These are phyloP conservation scores for Scedosporium aurantiacum DNA, from an alignment of 2,329 filamentous ascomycete species.

Conservation along the genomic window DNA sequence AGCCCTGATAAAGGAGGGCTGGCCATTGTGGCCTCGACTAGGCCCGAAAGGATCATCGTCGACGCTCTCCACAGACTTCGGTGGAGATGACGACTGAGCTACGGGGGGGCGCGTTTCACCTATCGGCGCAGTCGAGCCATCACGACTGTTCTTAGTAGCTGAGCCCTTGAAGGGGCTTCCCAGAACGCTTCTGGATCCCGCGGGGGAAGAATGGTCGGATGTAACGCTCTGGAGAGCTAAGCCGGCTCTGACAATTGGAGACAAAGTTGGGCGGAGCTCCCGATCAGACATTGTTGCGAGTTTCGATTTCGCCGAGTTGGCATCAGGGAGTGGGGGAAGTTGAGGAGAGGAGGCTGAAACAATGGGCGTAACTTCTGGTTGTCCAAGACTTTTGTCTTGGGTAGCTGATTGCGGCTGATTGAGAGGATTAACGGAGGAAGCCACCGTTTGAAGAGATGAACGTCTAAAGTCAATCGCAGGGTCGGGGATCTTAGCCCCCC, in stretches of 20 bases:
- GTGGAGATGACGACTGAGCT: neutral
- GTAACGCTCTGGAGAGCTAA: constrained; percentile 46
- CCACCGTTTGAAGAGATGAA: neutral
- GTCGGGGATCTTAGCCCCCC: neutral
- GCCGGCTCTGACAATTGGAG: constrained; percentile 47
- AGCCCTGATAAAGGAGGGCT: constrained; percentile 22
- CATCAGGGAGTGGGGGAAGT: neutral
- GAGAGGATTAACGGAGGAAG: neutral
- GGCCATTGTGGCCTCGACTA: constrained; percentile 16
- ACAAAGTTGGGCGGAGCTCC: constrained; percentile 32
- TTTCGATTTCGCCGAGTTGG: neutral
- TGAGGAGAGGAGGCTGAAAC: constrained; percentile 1
- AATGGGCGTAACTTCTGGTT: neutral
- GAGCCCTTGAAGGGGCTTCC: constrained; percentile 44
- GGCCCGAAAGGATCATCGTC: constrained; percentile 20
- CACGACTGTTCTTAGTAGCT: constrained; percentile 5
- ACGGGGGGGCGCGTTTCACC: neutral
- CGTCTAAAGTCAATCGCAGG: neutral
- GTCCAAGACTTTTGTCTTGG: neutral
- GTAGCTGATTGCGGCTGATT: neutral
- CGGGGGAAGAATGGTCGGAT: constrained; percentile 47
- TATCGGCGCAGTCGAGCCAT: neutral
- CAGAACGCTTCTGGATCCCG: constrained; percentile 36
- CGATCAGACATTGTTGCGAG: neutral
- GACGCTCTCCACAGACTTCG: neutral